Evolutionary conservation across 2,329 filamentous ascomycete species (phyloP).

Genomic region (Colletotrichum spinosum): DNA sequence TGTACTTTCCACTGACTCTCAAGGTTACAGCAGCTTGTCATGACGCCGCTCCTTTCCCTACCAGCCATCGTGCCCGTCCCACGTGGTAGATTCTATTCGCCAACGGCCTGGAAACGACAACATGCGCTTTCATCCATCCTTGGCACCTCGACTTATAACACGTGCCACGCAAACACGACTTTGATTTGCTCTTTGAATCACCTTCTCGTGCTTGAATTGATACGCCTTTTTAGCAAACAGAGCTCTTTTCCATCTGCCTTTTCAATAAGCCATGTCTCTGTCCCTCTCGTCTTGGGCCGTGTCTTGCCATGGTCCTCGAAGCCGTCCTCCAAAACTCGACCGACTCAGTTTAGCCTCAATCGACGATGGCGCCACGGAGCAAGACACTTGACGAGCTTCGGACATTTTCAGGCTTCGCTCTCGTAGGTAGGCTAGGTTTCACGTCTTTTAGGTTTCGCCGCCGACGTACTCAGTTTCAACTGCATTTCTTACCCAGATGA

Average conservation of each 20-base stretch:
- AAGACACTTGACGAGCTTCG: constrained; percentile 16
- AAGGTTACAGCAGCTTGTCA: too few relatives aligned
- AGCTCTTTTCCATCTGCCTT: background rate
- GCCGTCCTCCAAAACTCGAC: background rate
- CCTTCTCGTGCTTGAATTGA: background rate
- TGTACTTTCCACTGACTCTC: too few relatives aligned
- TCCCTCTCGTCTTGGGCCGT: background rate
- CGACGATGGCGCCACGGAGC: constrained; percentile 17
- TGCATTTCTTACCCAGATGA: background rate
- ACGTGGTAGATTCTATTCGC: constrained; percentile 35
- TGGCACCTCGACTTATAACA: constrained; percentile 13
- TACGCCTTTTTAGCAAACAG: background rate
- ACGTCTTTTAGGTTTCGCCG: background rate
- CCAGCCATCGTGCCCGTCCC: constrained; percentile 19
- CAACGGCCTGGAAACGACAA: background rate
- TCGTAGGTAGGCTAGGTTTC: constrained; percentile 15
- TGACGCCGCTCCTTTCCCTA: constrained; percentile 21
- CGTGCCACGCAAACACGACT: constrained; percentile 7
- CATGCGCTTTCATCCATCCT: constrained; percentile 11
- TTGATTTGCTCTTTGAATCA: constrained; percentile 13
- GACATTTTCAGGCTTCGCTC: constrained; percentile 22
- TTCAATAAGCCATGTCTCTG: background rate
- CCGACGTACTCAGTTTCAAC: constrained; percentile 3
- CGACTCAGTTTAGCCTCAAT: background rate
- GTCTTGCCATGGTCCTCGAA: background rate